Evolutionary conservation across 805 yeast genomes (phyloP).

Genomic region (Zygosaccharomyces gambellarensis): DNA sequence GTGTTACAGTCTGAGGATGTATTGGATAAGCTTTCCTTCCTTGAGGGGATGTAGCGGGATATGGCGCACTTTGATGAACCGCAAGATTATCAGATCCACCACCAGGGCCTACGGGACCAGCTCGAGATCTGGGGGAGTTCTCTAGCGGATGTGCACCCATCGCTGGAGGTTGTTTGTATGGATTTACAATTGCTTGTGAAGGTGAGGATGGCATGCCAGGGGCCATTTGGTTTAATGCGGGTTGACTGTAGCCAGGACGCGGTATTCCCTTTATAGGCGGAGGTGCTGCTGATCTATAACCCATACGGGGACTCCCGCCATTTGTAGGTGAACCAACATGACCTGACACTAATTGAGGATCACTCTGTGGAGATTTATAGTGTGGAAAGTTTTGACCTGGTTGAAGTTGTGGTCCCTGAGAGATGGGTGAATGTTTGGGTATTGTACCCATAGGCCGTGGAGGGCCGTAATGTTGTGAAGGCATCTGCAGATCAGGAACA

Average conservation of each 20-base stretch:
- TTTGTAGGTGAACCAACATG: not conserved
- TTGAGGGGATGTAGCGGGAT: not conserved
- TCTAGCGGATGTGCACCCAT: not conserved
- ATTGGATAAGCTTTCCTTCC: not conserved
- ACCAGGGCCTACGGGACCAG: slow-evolving; percentile 1
- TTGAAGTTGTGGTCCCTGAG: not conserved
- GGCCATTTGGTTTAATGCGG: slow-evolving; percentile 5
- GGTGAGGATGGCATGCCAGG: not conserved
- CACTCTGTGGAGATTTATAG: slow-evolving; percentile 1
- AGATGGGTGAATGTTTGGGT: not conserved
- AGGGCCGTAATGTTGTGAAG: not conserved
- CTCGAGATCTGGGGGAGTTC: not conserved
- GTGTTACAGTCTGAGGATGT: not conserved
- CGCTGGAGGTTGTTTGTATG: not conserved
- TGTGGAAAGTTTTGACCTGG: not conserved
- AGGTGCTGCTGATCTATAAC: not conserved
- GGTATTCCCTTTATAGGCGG: slow-evolving; percentile 4
- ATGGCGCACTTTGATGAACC: not conserved
- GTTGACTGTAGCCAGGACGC: slow-evolving; percentile 8
- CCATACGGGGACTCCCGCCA: not conserved
- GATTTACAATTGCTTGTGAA: slow-evolving; percentile 1
- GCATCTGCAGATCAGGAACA: not conserved
- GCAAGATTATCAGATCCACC: not conserved
- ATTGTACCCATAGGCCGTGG: not conserved
- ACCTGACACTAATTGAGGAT: not conserved